These are phyloP conservation scores for Tubosaeta brunneosetosa DNA, from an alignment of 768 basidiomycete species.

Conservation along the genomic window DNA sequence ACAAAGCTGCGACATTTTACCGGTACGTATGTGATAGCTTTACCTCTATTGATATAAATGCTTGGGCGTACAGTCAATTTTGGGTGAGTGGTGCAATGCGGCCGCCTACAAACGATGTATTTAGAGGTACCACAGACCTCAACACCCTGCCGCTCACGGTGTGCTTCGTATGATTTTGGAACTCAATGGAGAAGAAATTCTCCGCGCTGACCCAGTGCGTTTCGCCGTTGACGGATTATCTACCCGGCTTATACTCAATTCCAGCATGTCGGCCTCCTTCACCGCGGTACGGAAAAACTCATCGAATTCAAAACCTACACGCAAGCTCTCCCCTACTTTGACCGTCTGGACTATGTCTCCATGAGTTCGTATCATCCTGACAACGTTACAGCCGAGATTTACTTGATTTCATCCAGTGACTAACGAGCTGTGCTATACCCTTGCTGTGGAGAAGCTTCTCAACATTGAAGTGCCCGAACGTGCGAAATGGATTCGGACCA, in stretches of 20 bases:
- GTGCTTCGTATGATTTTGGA: slow-evolving; percentile 97
- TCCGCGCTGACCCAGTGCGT: slow-evolving; percentile 77
- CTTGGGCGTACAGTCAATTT: slow-evolving; percentile 72
- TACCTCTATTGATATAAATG: slow-evolving; percentile 5
- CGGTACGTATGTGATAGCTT: slow-evolving; percentile 43
- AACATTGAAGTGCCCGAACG: slow-evolving; percentile 96
- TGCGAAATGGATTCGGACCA: slow-evolving; percentile 95
- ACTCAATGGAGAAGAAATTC: slow-evolving; percentile 93
- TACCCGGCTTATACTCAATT: slow-evolving; percentile 6
- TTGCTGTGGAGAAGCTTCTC: slow-evolving; percentile 96
- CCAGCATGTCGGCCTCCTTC: slow-evolving; percentile 91
- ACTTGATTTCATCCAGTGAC: slow-evolving; percentile 65
- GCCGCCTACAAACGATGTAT: not conserved
- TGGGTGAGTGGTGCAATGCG: slow-evolving; percentile 45
- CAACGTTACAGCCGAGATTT: not conserved
- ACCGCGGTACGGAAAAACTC: slow-evolving; percentile 96
- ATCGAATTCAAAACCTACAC: slow-evolving; percentile 99
- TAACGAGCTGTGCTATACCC: slow-evolving; percentile 94
- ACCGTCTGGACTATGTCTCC: slow-evolving; percentile 97
- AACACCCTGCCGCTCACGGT: slow-evolving; percentile 98
- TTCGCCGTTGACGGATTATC: not conserved
- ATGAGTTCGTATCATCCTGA: slow-evolving; percentile 68
- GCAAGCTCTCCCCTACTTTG: slow-evolving; percentile 97
- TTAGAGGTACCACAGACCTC: slow-evolving; percentile 42
- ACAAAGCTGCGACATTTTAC: slow-evolving; percentile 91